phyloP scores from a whole-genome alignment of 2,329 filamentous ascomycete genomes.

The Cercospora sp. region DNA sequence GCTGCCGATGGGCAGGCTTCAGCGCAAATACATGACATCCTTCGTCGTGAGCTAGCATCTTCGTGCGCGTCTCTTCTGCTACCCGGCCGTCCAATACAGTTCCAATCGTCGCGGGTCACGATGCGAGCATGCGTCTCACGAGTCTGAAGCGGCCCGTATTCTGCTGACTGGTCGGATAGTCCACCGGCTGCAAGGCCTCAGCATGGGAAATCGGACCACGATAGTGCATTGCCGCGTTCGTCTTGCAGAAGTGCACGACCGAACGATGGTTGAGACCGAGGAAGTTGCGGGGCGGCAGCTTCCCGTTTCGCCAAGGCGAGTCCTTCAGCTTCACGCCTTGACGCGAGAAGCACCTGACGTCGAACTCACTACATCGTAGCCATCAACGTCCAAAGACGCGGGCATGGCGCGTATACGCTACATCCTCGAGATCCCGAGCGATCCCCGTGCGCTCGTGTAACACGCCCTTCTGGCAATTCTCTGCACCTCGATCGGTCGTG shows the following conservation, averaged over 20 bases:
- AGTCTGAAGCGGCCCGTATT: background rate
- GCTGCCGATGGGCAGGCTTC: background rate
- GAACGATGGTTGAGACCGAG: background rate
- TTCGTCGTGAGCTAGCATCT: background rate
- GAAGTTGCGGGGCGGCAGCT: background rate
- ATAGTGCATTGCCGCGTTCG: background rate
- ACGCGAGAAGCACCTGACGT: background rate
- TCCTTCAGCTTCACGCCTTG: background rate
- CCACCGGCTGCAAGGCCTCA: background rate
- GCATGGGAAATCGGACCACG: background rate
- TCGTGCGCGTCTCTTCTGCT: background rate
- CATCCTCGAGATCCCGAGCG: no score
- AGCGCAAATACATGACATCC: constrained; percentile 7
- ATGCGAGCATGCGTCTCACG: background rate
- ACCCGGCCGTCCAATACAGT: background rate
- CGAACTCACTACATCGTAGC: no score
- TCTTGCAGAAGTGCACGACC: background rate
- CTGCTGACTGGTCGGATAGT: background rate
- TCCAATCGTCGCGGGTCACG: background rate
- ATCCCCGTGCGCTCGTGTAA: background rate
- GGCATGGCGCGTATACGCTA: no score
- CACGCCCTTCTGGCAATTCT: background rate
- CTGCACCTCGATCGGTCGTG: background rate
- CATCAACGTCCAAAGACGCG: no score
- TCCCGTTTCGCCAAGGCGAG: background rate